These are phyloP conservation scores for cucumber (Cucumis sativus) DNA, from an alignment of 306 rosid genomes.

Conservation along the genomic window Cucumber_9930_V3 NC_026661.2:10973001-10973500, in stretches of 20 bases:
- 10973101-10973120: neutral
- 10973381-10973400: conserved; percentile 13
- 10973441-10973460: conserved; percentile 11
- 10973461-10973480: conserved; percentile 36
- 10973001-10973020: neutral
- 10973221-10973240: neutral
- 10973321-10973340: conserved; percentile 8
- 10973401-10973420: conserved; percentile 48
- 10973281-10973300: neutral
- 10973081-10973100: neutral
- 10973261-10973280: neutral
- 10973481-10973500: conserved; percentile 55
- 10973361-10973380: conserved; percentile 40
- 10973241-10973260: neutral
- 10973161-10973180: neutral
- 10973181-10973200: neutral
- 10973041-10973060: neutral
- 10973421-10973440: conserved; percentile 18
- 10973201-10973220: neutral
- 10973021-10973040: neutral
- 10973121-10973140: neutral
- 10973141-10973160: neutral
- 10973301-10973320: neutral
- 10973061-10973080: neutral
- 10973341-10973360: conserved; percentile 70